Conservation (phyloP, 305 asterid species). For the Solanum hybrid region DNA sequence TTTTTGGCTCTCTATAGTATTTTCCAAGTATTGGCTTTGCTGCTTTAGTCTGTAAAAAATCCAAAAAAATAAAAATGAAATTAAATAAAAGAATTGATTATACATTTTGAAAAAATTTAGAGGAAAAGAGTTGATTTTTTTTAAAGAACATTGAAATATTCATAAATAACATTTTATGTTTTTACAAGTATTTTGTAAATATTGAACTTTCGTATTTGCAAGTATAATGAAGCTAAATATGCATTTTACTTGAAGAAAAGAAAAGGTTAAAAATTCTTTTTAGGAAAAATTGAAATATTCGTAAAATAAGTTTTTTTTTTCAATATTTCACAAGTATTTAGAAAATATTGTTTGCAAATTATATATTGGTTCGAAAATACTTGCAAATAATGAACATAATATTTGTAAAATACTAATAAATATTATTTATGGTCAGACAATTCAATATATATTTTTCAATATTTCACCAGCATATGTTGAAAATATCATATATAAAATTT, state of each 20-base stretch:
- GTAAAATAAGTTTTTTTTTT: neutral
- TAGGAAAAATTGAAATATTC: neutral
- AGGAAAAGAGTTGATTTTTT: neutral
- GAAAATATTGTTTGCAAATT: neutral
- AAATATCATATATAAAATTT: neutral
- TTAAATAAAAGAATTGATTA: neutral
- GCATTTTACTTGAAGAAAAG: neutral
- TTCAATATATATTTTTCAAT: neutral
- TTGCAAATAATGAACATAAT: neutral
- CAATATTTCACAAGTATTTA: neutral
- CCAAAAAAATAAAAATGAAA: too few relatives aligned
- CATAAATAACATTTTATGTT: neutral
- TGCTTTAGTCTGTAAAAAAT: constrained; percentile 61
- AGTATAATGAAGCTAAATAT: neutral
- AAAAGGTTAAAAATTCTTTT: too few relatives aligned
- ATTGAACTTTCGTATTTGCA: neutral
- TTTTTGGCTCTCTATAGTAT: constrained; percentile 66
- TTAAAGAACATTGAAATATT: too few relatives aligned
- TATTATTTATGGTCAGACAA: too few relatives aligned
- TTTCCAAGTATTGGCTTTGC: constrained; percentile 73
- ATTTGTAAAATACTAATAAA: neutral
- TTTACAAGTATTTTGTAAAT: too few relatives aligned
- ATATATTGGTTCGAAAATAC: neutral
- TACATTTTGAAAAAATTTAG: neutral
- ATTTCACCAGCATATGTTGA: neutral